Evolutionary conservation across 2,329 filamentous ascomycete species (phyloP), one percentile per base, ranked within the genome.

Genomic region (Trichoderma atrobrunneum): DNA sequence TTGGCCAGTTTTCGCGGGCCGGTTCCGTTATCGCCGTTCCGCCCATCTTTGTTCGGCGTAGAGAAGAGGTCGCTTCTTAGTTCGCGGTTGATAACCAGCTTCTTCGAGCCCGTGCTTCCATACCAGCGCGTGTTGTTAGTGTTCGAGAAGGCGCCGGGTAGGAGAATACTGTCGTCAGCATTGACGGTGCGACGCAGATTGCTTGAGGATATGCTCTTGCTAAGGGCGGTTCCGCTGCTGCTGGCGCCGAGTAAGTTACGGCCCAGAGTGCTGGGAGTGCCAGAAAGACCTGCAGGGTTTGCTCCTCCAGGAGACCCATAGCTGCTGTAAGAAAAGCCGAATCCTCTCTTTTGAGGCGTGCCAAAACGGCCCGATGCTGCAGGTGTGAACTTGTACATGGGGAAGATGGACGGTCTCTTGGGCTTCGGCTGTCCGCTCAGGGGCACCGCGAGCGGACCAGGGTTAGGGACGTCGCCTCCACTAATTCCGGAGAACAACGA

Each of bases 291-390:
- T 78, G 91, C 90, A 5, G 92, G 88, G 26, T 88, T 88, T 76
- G 90, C 93, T 72, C 86, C 91, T 72, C 86, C 91, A 7, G 95
- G 94, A 1, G 92, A 95, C 59, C 93, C 94, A 77, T 97, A 97
- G 3, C 91, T 94, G 75, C 94, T 97, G 82, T 98, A 98, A 2
- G 92, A 94, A 80, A 98, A 97, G 3, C 95, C 95, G 79, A 93
- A 98, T 6, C 93, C 94, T 71, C 92, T 89, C 83, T 94, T 95
- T 76, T 94, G 93, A 0, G 95, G 94, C 0, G 94, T 97, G 34
- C 91, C 88, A 71, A 95, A 91, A 62, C 94, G 92, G 26, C 92
- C 92, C 10, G 93, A 91, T 39, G 93, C 93, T 61, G 90, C 89
- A 0, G 94, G 93, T 61, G 94, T 95, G 75, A 97, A 87, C 82